These are phyloP conservation scores for Naganishia vaughanmartiniae DNA, from an alignment of 768 basidiomycete genomes.

Conservation along the genomic window DNA sequence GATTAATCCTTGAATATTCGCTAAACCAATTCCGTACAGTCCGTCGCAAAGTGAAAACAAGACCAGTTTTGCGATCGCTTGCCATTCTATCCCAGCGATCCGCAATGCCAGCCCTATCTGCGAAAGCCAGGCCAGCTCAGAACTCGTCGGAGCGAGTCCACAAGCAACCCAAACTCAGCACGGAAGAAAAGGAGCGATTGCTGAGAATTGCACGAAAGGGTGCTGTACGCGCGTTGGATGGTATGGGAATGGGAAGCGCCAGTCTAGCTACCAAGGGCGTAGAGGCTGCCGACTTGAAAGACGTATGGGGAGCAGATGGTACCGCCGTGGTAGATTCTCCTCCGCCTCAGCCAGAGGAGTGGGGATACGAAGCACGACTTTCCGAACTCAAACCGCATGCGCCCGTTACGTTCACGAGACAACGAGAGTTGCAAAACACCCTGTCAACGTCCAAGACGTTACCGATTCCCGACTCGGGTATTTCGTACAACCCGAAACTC, in stretches of 20 bases:
- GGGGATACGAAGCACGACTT: conserved; percentile 57
- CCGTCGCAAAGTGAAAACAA: conserved; percentile 37
- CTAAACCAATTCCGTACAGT: background rate
- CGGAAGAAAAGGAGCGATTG: conserved; percentile 72
- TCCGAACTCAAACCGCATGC: conserved; percentile 37
- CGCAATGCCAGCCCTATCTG: conserved; percentile 77
- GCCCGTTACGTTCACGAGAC: conserved; percentile 41
- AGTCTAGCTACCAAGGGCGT: conserved; percentile 57
- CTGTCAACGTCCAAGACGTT: conserved; percentile 23
- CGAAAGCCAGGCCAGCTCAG: conserved; percentile 48
- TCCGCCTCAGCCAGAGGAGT: conserved; percentile 39
- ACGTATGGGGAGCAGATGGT: conserved; percentile 54
- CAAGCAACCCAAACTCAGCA: conserved; percentile 55
- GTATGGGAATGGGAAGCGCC: conserved; percentile 29
- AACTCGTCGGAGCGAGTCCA: conserved; percentile 17
- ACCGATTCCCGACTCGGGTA: conserved; percentile 69
- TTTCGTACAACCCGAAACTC: conserved; percentile 83
- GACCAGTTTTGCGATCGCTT: conserved; percentile 56
- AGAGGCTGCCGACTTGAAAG: conserved; percentile 40
- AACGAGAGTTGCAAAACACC: conserved; percentile 37
- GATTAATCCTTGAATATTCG: too few relatives aligned
- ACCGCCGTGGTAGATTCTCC: conserved; percentile 40
- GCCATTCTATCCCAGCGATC: conserved; percentile 82
- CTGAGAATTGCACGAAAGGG: conserved; percentile 62
- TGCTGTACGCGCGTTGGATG: conserved; percentile 31